Percentiles rank a stretch among this genome's conserved stretches.
phyloP scores from a whole-genome alignment of 768 basidiomycete species.

The Rhizopogon rudus region DNA sequence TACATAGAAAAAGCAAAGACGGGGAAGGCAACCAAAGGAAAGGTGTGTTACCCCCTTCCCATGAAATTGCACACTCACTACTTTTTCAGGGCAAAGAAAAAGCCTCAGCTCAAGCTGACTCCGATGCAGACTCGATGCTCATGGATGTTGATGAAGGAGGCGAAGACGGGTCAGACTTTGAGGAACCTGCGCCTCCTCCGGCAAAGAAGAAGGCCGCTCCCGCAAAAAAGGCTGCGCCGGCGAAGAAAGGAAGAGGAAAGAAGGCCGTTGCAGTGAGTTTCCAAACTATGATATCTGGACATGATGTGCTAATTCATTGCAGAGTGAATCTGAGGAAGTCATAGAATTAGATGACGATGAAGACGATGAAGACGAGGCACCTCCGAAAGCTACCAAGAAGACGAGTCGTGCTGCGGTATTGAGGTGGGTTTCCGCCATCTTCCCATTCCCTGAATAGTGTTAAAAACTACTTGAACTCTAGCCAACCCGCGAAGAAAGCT shows the following conservation, averaged over 20 bases:
- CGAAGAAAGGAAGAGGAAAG: constrained; percentile 47
- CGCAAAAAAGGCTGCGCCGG: constrained; percentile 29
- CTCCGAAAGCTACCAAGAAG: constrained; percentile 45
- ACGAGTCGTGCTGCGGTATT: constrained; percentile 62
- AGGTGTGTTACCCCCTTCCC: constrained; percentile 27
- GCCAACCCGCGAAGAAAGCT: constrained; percentile 46
- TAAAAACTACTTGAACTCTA: constrained; percentile 8
- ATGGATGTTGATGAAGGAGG: constrained; percentile 63
- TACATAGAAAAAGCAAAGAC: constrained; percentile 45
- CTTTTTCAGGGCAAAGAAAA: constrained; percentile 45
- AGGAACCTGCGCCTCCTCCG: constrained; percentile 36
- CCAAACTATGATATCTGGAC: neutral
- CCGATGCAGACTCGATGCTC: constrained; percentile 71
- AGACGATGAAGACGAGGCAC: constrained; percentile 42
- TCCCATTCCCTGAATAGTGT: constrained; percentile 22
- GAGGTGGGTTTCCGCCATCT: constrained; percentile 39
- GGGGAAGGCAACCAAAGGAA: constrained; percentile 36
- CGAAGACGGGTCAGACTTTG: constrained; percentile 45
- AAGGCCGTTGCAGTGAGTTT: constrained; percentile 37
- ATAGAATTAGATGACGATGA: constrained; percentile 56
- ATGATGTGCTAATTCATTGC: neutral
- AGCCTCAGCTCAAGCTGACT: constrained; percentile 39
- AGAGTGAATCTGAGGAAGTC: constrained; percentile 46
- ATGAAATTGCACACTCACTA: neutral
- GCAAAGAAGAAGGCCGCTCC: constrained; percentile 37